Base-by-base conservation (phyloP, 2,329 filamentous ascomycete species). In the Aspergillus tubingensis region DNA sequence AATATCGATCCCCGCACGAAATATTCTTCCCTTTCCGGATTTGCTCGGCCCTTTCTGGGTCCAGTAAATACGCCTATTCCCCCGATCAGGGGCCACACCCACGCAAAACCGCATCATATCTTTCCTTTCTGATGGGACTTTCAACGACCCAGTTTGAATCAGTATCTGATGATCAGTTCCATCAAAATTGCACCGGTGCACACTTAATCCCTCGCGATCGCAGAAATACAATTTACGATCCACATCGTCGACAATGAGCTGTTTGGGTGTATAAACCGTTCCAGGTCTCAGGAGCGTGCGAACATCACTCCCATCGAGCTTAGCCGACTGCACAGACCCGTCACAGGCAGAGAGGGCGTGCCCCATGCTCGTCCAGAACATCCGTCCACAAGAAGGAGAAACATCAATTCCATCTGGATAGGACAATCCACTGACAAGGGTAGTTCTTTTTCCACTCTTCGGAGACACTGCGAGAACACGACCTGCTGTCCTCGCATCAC, bases 31-130 rank as follows among this genome's bases (percentile, higher is more conserved):
- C 32, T 79, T 68, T 3, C 70, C 72, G 0, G 76, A 78, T 68
- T 87, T 88, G 7, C 79, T 79, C 0, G 77, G 72, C 0, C 86
- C 86, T 66, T 88, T 88, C 57, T 87, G 85, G 0, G 82, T 84
- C 85, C 86, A 88, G 74, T 84, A 87, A 43, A 88, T 75, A 49
- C 80, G 79, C 4, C 79, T 78, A 1, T 71, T 70, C 0, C 66
- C 59, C 0, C 73, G 70, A 8, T 80, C 79, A 1, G 88, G 74
- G 0, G 81, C 72, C 44, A 88, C 79, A 1, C 86, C 85, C 8
- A 88, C 85, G 54, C 83, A 86, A 83, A 83, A 86, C 3, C 76
- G 50, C 2, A 38, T 70, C 49, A 64, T 68, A 61, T 72, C 62
- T 32, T 80, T 76, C 2, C 64, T 68, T 8, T 67, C 59, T 17